Percentiles rank a stretch among this genome's conserved stretches.
phyloP scores from a whole-genome alignment of 371 early-diverging fungal species.

The Mortierella sp. region DNA sequence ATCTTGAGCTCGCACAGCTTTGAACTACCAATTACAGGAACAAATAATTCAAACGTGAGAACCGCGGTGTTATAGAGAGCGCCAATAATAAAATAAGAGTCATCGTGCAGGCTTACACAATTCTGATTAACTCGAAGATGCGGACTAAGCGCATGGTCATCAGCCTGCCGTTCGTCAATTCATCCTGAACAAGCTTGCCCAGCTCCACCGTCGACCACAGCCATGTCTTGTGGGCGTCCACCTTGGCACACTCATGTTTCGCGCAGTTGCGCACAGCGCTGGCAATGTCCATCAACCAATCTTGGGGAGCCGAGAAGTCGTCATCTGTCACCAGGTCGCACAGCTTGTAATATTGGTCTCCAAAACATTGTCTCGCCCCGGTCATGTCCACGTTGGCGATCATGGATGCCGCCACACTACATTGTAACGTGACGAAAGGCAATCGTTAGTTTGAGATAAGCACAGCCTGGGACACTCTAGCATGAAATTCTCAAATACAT shows the following conservation, averaged over 20 bases:
- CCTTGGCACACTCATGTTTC: background rate
- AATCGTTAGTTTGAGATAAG: background rate
- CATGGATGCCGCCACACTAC: constrained; percentile 3
- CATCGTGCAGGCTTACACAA: background rate
- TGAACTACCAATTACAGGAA: background rate
- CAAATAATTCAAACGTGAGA: constrained; percentile 2
- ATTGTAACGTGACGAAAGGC: constrained; percentile 1
- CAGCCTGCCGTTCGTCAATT: constrained; percentile 4
- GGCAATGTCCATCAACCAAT: background rate
- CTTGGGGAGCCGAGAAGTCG: background rate
- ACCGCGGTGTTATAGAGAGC: background rate
- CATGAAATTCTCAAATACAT: background rate
- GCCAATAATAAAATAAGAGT: background rate
- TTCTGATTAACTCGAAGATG: constrained; percentile 4
- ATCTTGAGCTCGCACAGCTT: constrained; percentile 8
- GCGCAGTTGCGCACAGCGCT: background rate
- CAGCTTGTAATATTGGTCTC: constrained; percentile 5
- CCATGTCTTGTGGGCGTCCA: background rate
- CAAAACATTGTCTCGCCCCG: background rate
- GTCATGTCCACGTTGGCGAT: constrained; percentile 6
- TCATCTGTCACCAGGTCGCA: constrained; percentile 5
- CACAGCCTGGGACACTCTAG: background rate
- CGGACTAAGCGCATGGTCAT: constrained; percentile 1
- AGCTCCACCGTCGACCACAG: constrained; percentile 9
- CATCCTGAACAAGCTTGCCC: constrained; percentile 14